Evolutionary conservation across 2,329 filamentous ascomycete genomes (phyloP).

Genomic region (Xenosphaeropsis pyriputrescens): DNA sequence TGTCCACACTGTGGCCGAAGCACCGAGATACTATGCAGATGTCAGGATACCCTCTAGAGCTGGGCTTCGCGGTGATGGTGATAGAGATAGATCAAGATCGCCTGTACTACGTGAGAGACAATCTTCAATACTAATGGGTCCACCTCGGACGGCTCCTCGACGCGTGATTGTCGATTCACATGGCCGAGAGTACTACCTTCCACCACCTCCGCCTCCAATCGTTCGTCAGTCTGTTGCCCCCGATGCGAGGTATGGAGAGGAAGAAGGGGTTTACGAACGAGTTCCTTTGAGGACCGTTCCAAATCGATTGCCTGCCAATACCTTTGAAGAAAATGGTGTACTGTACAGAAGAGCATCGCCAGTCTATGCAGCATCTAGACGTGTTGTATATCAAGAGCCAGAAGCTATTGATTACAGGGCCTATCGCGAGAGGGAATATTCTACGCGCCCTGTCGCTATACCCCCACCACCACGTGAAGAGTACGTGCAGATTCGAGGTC

Average conservation of each 20-base stretch:
- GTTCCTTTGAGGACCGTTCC: constrained; percentile 34
- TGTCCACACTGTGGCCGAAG: constrained; percentile 12
- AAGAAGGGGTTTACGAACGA: constrained; percentile 42
- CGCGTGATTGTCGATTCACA: constrained; percentile 71
- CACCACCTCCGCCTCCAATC: constrained; percentile 23
- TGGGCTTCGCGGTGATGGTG: constrained; percentile 25
- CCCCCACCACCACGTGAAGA: constrained; percentile 23
- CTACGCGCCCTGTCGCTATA: constrained; percentile 10
- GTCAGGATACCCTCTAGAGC: constrained; percentile 26
- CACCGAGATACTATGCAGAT: constrained; percentile 28
- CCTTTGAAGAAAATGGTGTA: constrained; percentile 32
- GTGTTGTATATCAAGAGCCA: constrained; percentile 47
- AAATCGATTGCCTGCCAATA: constrained; percentile 25
- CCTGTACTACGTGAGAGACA: constrained; percentile 27
- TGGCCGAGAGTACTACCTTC: constrained; percentile 62
- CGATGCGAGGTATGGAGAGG: constrained; percentile 25
- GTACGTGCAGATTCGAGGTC: constrained; percentile 29
- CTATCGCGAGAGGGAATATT: constrained; percentile 41
- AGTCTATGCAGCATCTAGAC: constrained; percentile 30
- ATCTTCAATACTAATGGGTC: constrained; percentile 30
- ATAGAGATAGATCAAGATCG: constrained; percentile 32
- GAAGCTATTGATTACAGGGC: constrained; percentile 29
- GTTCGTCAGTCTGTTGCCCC: constrained; percentile 37
- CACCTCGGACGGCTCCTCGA: constrained; percentile 27
- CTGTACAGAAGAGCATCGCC: constrained; percentile 38